Evolutionary conservation across 371 early-diverging fungal genomes (phyloP).

Genomic region (Sporodiniella umbellata): DNA sequence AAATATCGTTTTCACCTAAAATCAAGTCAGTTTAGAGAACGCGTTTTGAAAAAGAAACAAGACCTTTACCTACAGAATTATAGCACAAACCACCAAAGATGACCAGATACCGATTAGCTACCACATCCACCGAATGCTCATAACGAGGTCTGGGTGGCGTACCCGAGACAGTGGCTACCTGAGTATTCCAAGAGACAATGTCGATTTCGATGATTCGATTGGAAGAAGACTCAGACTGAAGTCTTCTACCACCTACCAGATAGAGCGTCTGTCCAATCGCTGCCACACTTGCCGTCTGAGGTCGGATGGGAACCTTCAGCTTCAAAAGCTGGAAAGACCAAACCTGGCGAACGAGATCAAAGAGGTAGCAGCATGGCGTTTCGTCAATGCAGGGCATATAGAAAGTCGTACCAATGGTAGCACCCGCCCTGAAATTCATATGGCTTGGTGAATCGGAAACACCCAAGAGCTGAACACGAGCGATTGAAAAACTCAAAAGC

Average conservation of each 20-base stretch:
- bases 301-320: conserved; percentile 1
- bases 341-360: conserved; percentile 13
- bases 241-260: conserved; percentile 23
- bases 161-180: conserved; percentile 14
- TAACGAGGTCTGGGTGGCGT: conserved; percentile 28
- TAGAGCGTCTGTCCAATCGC: conserved; percentile 21
- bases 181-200: conserved; percentile 5
- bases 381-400: conserved; percentile 27
- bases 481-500: conserved; percentile 8
- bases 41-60: background rate
- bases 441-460: background rate
- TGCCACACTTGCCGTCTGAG: conserved; percentile 23
- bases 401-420: conserved; percentile 16
- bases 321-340: conserved; percentile 16
- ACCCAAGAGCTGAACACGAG: background rate
- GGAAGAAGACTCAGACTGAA: conserved; percentile 22
- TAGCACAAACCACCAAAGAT: conserved; percentile 39
- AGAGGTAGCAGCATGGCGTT: conserved; percentile 17
- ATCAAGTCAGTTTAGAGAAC: background rate
- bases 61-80: conserved; percentile 26
- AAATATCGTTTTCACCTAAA: conserved; percentile 36
- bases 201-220: conserved; percentile 26
- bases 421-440: conserved; percentile 23
- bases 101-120: conserved; percentile 21
- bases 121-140: conserved; percentile 28